Evolutionary conservation across 2,329 filamentous ascomycete species (phyloP).

Genomic region (Parastagonospora avenae): DNA sequence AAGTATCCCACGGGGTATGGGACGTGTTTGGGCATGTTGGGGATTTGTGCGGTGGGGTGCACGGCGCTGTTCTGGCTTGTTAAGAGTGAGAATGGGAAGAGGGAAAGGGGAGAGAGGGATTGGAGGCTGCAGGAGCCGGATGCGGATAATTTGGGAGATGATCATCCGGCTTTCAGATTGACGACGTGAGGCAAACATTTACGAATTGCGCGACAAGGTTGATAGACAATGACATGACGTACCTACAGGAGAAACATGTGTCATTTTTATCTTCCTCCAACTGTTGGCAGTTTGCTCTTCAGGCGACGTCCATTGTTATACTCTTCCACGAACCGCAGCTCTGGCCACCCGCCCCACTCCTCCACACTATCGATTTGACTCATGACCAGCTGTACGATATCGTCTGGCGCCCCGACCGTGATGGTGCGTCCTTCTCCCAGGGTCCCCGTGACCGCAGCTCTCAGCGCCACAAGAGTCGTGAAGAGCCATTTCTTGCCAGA

Average conservation of each 20-base stretch:
- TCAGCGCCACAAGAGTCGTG: constrained; percentile 46
- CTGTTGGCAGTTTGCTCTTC: constrained; percentile 12
- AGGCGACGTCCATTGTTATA: constrained; percentile 21
- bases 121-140: constrained; percentile 50
- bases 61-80: constrained; percentile 50
- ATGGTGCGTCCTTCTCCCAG: constrained; percentile 13
- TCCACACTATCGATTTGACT: constrained; percentile 43
- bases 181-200: constrained; percentile 18
- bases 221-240: neutral
- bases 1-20: constrained; percentile 57
- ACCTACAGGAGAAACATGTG: neutral
- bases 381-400: constrained; percentile 39
- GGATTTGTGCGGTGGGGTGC: constrained; percentile 53
- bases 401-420: constrained; percentile 26
- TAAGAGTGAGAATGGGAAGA: constrained; percentile 54
- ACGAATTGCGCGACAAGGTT: neutral
- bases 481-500: constrained; percentile 35
- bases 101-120: constrained; percentile 55
- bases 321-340: constrained; percentile 48
- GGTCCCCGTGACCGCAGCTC: constrained; percentile 49
- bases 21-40: constrained; percentile 55
- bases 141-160: constrained; percentile 57
- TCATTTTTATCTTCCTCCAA: constrained; percentile 15
- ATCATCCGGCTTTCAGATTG: constrained; percentile 58
- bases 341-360: constrained; percentile 53